Base-by-base conservation (phyloP, 306 rosid genomes). In the Ochetophila trinervis region DNA sequence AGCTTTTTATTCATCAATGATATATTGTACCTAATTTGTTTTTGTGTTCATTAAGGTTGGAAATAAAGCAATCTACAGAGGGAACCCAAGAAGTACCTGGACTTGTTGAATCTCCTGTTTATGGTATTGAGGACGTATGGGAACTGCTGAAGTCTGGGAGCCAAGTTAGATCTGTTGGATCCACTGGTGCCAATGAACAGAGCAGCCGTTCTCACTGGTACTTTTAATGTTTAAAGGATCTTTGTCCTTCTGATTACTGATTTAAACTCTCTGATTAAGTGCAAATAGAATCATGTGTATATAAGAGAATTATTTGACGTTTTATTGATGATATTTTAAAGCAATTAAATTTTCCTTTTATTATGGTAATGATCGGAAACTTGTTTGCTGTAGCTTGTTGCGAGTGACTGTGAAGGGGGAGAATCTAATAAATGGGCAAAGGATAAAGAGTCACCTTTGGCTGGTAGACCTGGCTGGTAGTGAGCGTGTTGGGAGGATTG, bases 131-230 rank as follows among this genome's bases (percentile, higher is more conserved):
- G 64, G 87, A 88, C 65, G 95, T 88, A 49, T 93, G 99, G 99
- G 91, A 84, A 76, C 62, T 87, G 48, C 90, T 93, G 1, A 81
- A 83, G 72, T 88, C 90, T 22, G 99, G 99, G 76, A 88, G 89
- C 77, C 79, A 72, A 36, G 83, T 63, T 34, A 81, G 99, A 85
- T 88, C 99, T 56, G 99, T 93, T 66, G 99, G 99, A 72, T 93
- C 99, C 69, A 93, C 99, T 48, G 76, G 83, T 78, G 95, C 96
- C 36, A 93, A 93, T 63, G 99, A 90, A 85, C 83, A 79, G 48
- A 93, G 99, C 86, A 93, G 99, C 74, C 97, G 99, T 24, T 93
- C 99, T 71, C 99, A 93, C 79, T 84, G 99, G 99, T 93, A 83
- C 44, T 40, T 50, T 68, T 72, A 9, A 15, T 50, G 55, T 32